Evolutionary conservation across 345 rosid species (phyloP), one percentile per base, ranked within the genome.

Genomic region (Eucalyptus pauciflora): DNA sequence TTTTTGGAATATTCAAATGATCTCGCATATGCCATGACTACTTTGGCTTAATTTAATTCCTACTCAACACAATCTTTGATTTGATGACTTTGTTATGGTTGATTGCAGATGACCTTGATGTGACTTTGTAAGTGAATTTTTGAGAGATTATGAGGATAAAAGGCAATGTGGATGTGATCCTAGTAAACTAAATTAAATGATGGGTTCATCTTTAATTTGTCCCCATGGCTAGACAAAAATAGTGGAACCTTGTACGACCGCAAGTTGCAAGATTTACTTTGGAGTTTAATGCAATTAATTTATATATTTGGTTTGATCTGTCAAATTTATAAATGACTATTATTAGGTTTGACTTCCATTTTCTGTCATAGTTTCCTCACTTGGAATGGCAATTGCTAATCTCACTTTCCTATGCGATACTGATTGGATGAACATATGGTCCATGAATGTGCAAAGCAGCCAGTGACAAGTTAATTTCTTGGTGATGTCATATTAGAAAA

Each of bases 1-100:
- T 52, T 3, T 52, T 18, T 0, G 0, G 58, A 18, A 52, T 7
- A 18, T 52, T 52, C 24, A 51, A 0, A 51, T 51, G 2, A 51
- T 51, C 54, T 17, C 22, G 4, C 58, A 18, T 18, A 3, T 52
- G 58, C 4, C 14, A 29, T 29, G 31, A 29, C 17, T 62, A 29
- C 33, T 24, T 62, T 62, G 31, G 8, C 16, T 29, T 62, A n/a
- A 62, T 62, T 62, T 62, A 1, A 18, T 52, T 52, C 58, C 4
- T 52, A 52, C 64, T 58, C n/a, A 25, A 25, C n/a, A 58, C 3
- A 10, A 58, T 58, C n/a, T 58, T 58, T 58, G 14, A 27, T 58
- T 24, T 64, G 20, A 64, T 64, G 2, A n/a, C 20, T n/a, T 64
- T n/a, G 6, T 64, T n/a, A 64, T 15, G 6, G 10, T 3, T 64